Evolutionary conservation across 2,329 filamentous ascomycete species (phyloP).

Genomic region (Cytospora mali): DNA sequence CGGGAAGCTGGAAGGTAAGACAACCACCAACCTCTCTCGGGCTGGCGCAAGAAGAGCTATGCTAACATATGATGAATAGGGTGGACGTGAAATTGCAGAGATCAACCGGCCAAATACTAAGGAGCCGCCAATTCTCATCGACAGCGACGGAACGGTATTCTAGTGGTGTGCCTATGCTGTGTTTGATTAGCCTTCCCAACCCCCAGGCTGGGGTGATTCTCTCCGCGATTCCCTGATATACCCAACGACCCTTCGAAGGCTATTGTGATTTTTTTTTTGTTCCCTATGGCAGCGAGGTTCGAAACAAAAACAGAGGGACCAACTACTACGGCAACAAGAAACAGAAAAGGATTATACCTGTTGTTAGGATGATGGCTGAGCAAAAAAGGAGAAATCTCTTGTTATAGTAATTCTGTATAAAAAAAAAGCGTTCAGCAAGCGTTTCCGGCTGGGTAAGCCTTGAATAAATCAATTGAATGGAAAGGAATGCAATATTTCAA

Average conservation of each 20-base stretch:
- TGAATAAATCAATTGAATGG: not conserved
- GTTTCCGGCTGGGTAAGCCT: not conserved
- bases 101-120: constrained; percentile 95
- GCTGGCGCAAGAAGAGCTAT: not conserved
- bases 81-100: constrained; percentile 93
- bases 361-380: not conserved
- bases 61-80: constrained; percentile 48
- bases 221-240: not conserved
- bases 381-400: not conserved
- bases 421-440: not conserved
- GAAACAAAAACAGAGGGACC: not conserved
- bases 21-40: not conserved
- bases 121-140: constrained; percentile 92
- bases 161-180: constrained; percentile 45
- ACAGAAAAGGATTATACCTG: not conserved
- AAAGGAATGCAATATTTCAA: not conserved
- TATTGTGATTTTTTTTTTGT: not conserved
- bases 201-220: not conserved
- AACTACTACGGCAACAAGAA: not conserved
- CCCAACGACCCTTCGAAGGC: not conserved
- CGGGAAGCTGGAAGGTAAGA: constrained; percentile 94
- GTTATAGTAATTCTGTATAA: constrained; percentile 2
- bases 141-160: constrained; percentile 96
- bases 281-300: not conserved
- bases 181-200: not conserved